A percentile compares a stretch with the other conserved stretches of the same genome.
phyloP scores from a whole-genome alignment of 1,284 basidiomycete species.

The Cryptococcus wingfieldii region DNA sequence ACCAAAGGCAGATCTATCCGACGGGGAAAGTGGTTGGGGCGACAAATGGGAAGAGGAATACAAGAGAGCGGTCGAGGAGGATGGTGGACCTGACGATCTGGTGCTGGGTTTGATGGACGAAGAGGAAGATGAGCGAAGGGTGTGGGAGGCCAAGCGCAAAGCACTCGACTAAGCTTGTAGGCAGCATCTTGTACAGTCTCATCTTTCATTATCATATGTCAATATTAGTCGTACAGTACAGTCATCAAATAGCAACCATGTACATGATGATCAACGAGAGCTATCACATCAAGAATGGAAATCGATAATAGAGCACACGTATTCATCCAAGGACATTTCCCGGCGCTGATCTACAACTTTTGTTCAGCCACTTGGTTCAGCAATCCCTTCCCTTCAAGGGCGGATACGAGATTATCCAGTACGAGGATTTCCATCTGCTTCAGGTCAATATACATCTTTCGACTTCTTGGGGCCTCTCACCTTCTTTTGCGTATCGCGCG shows the following conservation, averaged over 20 bases:
- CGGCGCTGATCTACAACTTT: slow-evolving; percentile 12
- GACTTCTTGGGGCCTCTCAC: slow-evolving; percentile 52
- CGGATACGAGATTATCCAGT: slow-evolving; percentile 44
- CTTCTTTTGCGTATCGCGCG: slow-evolving; percentile 69
- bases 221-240: not conserved
- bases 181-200: too few relatives aligned
- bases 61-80: slow-evolving; percentile 42
- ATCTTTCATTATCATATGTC: not conserved
- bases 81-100: slow-evolving; percentile 45
- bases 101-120: slow-evolving; percentile 48
- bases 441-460: not conserved
- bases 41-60: slow-evolving; percentile 47
- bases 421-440: slow-evolving; percentile 40
- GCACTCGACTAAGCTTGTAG: not conserved
- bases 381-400: slow-evolving; percentile 41
- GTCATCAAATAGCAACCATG: too few relatives aligned
- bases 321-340: too few relatives aligned
- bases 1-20: slow-evolving; percentile 19
- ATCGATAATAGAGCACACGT: too few relatives aligned
- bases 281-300: too few relatives aligned
- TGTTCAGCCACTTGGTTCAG: slow-evolving; percentile 47
- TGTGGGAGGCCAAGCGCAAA: slow-evolving; percentile 24
- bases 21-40: slow-evolving; percentile 26
- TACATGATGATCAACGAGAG: too few relatives aligned
- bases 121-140: slow-evolving; percentile 43